These are phyloP conservation scores for Vinca minor DNA, from an alignment of 257 asterid species.

Conservation along the genomic window DNA sequence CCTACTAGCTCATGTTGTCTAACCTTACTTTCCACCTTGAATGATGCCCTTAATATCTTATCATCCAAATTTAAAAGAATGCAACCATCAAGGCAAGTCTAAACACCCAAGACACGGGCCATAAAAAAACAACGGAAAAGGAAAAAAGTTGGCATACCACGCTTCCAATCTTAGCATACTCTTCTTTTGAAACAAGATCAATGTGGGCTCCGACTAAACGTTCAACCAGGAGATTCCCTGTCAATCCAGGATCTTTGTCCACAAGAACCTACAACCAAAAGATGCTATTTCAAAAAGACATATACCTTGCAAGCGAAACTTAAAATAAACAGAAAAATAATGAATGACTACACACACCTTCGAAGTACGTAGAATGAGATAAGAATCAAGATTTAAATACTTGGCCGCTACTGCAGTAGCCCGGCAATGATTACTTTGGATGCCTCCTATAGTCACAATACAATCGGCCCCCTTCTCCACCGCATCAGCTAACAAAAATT, in stretches of 20 bases:
- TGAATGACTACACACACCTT: constrained; percentile 53
- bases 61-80: not conserved
- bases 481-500: constrained; percentile 95
- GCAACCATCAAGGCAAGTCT: not conserved
- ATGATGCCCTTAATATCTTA: not conserved
- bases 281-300: constrained; percentile 11
- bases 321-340: not conserved
- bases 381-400: constrained; percentile 79
- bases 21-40: not conserved
- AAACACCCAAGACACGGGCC: not conserved
- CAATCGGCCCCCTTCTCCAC: constrained; percentile 87
- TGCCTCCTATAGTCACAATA: constrained; percentile 82
- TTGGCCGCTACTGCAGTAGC: constrained; percentile 97
- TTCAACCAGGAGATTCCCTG: constrained; percentile 92
- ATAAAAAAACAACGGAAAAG: not conserved
- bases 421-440: constrained; percentile 97
- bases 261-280: constrained; percentile 50
- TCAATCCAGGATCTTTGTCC: constrained; percentile 89
- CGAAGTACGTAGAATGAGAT: constrained; percentile 85
- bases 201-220: constrained; percentile 96
- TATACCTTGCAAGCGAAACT: constrained; percentile 9
- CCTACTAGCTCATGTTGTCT: not conserved
- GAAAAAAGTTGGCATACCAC: constrained; percentile 39
- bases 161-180: constrained; percentile 72
- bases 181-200: constrained; percentile 91